Percentiles rank a stretch among this genome's conserved stretches.
phyloP scores from a whole-genome alignment of 257 asterid genomes.

The Plantago major region DNA sequence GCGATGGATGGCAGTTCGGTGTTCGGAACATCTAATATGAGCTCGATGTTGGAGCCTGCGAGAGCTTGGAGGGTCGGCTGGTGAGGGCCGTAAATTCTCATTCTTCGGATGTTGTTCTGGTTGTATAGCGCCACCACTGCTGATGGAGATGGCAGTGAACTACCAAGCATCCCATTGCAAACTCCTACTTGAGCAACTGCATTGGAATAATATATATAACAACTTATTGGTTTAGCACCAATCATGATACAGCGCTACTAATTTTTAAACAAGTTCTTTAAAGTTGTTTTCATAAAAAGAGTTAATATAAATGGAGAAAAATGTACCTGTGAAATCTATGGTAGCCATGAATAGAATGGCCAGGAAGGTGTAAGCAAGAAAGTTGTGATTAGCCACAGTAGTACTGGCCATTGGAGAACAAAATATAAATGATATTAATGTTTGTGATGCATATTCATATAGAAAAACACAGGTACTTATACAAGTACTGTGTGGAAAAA shows the following conservation, averaged over 20 bases:
- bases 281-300: no score
- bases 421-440: neutral
- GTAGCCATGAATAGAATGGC: no score
- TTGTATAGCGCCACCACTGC: constrained; percentile 30
- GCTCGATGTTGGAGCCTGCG: constrained; percentile 28
- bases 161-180: constrained; percentile 32
- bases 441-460: no score
- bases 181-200: constrained; percentile 43
- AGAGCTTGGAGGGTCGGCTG: constrained; percentile 32
- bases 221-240: no score
- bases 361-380: neutral
- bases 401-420: neutral
- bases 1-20: constrained; percentile 34
- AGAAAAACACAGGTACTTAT: no score
- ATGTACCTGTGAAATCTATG: neutral
- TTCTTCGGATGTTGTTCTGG: constrained; percentile 29
- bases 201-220: neutral
- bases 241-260: no score
- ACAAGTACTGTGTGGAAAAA: no score
- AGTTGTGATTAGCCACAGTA: neutral
- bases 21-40: constrained; percentile 40
- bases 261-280: no score
- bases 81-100: constrained; percentile 42
- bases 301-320: no score
- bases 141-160: constrained; percentile 26